These are phyloP conservation scores for Cryptococcus sp. DNA, from an alignment of 1,284 basidiomycete species.

Conservation along the genomic window DNA sequence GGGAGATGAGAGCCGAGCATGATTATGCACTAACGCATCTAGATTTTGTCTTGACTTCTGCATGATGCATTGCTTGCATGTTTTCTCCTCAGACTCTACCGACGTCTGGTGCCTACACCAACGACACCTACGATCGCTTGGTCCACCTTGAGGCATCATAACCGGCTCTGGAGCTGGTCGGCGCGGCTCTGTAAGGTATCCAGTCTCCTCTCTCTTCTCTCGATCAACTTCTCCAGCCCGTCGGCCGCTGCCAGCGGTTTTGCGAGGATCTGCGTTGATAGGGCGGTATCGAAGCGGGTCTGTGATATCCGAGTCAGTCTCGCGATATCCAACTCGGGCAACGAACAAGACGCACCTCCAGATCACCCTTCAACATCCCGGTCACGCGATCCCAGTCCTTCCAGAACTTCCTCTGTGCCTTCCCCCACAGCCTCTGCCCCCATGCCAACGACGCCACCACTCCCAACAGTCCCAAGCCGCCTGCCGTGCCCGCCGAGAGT, in stretches of 20 bases:
- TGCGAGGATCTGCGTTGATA: slow-evolving; percentile 41
- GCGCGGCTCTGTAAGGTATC: slow-evolving; percentile 53
- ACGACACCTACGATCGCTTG: neutral
- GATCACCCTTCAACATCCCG: slow-evolving; percentile 66
- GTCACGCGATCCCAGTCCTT: slow-evolving; percentile 67
- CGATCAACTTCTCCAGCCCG: slow-evolving; percentile 54
- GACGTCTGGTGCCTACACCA: neutral
- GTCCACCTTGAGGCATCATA: neutral
- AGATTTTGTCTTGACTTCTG: neutral
- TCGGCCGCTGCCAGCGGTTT: slow-evolving; percentile 41
- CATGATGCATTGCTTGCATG: slow-evolving; percentile 2
- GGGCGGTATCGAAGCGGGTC: slow-evolving; percentile 18
- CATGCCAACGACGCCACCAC: slow-evolving; percentile 60
- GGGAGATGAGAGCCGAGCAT: too few species aligned
- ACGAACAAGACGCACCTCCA: slow-evolving; percentile 56
- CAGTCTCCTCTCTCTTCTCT: slow-evolving; percentile 52
- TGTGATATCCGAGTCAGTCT: slow-evolving; percentile 3
- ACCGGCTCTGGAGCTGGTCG: slow-evolving; percentile 12
- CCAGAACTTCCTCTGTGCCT: slow-evolving; percentile 67
- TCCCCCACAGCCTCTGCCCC: slow-evolving; percentile 68
- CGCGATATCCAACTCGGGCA: too few species aligned
- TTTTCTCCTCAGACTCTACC: neutral
- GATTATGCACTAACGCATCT: neutral
- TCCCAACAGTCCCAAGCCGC: slow-evolving; percentile 61
- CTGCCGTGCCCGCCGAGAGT: slow-evolving; percentile 52